Conservation (phyloP, 169 alveolate species). For the Cryptosporidium xiaoi region DNA sequence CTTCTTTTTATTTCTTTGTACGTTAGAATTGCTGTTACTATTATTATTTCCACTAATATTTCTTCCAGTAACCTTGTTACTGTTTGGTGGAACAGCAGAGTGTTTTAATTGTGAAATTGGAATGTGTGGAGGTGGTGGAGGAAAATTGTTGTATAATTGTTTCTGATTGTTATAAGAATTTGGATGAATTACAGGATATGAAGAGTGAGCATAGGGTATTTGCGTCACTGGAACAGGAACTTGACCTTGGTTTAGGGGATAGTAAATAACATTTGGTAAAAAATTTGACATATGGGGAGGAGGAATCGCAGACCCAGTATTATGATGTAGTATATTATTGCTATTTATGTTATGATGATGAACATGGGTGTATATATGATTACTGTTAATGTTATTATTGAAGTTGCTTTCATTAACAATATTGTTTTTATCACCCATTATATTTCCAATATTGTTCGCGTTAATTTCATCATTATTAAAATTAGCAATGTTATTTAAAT, state of each 20-base stretch:
- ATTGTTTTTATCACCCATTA: neutral
- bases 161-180: conserved; percentile 5
- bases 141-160: neutral
- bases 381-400: neutral
- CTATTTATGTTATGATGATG: neutral
- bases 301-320: neutral
- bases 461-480: neutral
- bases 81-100: neutral
- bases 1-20: conserved; percentile 22
- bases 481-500: neutral
- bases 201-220: neutral
- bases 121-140: neutral
- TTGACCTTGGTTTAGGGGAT: neutral
- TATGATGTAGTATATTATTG: neutral
- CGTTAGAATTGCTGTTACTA: neutral
- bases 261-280: neutral
- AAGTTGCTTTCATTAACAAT: neutral
- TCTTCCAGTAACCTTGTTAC: neutral
- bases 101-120: neutral
- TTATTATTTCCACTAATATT: neutral
- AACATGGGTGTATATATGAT: neutral
- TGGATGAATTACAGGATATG: neutral
- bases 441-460: neutral
- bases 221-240: neutral
- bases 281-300: neutral